These are phyloP conservation scores for Naganishia vishniacii DNA, from an alignment of 768 basidiomycete genomes.

Conservation along the genomic window DNA sequence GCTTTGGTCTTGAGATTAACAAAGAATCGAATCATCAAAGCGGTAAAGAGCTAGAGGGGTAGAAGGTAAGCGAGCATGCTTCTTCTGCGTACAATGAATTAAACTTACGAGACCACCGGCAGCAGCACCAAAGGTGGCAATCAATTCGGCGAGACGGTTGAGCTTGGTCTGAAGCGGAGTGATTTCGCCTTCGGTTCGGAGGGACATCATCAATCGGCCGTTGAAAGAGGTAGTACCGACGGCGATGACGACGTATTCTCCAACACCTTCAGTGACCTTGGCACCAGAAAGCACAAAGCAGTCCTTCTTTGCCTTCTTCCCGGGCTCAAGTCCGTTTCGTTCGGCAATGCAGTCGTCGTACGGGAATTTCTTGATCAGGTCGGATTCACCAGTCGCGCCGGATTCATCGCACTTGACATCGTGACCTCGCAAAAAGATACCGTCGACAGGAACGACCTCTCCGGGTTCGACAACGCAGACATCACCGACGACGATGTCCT, in stretches of 20 bases:
- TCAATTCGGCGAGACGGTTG: conserved; percentile 86
- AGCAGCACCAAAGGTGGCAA: conserved; percentile 79
- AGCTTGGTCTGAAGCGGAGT: conserved; percentile 92
- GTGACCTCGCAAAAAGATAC: conserved; percentile 84
- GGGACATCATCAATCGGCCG: conserved; percentile 94
- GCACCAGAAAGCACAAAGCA: conserved; percentile 87
- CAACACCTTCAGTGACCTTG: conserved; percentile 92
- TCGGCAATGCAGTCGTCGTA: conserved; percentile 68
- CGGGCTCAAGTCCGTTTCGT: conserved; percentile 47
- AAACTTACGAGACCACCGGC: conserved; percentile 60
- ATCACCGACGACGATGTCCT: conserved; percentile 92
- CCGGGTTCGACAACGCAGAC: conserved; percentile 87
- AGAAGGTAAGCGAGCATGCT: not conserved
- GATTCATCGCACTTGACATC: conserved; percentile 94
- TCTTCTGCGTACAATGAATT: not conserved
- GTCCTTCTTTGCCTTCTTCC: conserved; percentile 62
- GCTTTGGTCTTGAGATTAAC: conserved; percentile 72
- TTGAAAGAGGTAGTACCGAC: conserved; percentile 91
- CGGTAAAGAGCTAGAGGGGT: conserved; percentile 57
- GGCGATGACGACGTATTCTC: conserved; percentile 82
- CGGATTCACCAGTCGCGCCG: conserved; percentile 92
- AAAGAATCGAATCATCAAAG: conserved; percentile 91
- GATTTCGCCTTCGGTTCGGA: conserved; percentile 76
- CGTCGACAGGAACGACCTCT: conserved; percentile 92
- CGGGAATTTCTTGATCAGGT: conserved; percentile 80